Evolutionary conservation across 805 yeast genomes (phyloP).

Genomic region (Myxozyma neotropica): DNA sequence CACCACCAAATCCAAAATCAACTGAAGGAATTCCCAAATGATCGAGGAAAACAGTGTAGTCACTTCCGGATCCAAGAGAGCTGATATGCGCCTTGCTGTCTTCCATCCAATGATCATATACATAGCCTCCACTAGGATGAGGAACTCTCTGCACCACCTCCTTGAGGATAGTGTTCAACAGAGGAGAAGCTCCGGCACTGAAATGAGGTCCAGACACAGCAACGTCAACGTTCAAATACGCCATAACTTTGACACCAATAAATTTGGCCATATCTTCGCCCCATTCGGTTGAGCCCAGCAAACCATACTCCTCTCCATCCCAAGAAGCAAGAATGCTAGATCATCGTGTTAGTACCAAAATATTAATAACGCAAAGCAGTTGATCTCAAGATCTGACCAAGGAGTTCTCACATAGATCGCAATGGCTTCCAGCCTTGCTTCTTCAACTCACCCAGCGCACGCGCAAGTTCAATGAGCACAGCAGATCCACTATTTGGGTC

Average conservation of each 20-base stretch:
- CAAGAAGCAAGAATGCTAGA: slow-evolving; percentile 61
- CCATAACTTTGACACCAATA: slow-evolving; percentile 57
- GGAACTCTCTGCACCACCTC: slow-evolving; percentile 50
- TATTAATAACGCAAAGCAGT: too few species aligned
- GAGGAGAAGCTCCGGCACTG: slow-evolving; percentile 59
- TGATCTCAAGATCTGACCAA: background rate
- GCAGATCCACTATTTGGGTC: slow-evolving; percentile 81
- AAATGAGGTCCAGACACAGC: slow-evolving; percentile 61
- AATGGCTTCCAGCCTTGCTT: slow-evolving; percentile 70
- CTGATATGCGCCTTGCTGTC: slow-evolving; percentile 44
- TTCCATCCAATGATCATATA: slow-evolving; percentile 44
- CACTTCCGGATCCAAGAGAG: slow-evolving; percentile 70
- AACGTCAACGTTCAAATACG: slow-evolving; percentile 71
- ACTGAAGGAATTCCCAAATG: slow-evolving; percentile 50
- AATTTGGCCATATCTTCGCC: slow-evolving; percentile 60
- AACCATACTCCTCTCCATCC: slow-evolving; percentile 80
- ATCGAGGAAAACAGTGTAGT: slow-evolving; percentile 53
- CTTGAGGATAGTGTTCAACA: slow-evolving; percentile 53
- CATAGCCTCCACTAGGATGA: slow-evolving; percentile 49
- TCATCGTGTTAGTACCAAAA: background rate
- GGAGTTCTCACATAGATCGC: slow-evolving; percentile 53
- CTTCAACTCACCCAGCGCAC: slow-evolving; percentile 56
- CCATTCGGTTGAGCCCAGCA: slow-evolving; percentile 76
- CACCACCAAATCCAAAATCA: slow-evolving; percentile 57
- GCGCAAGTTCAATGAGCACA: slow-evolving; percentile 61